Conservation (phyloP, 2,329 filamentous ascomycete genomes). For the Aureobasidium musti region DNA sequence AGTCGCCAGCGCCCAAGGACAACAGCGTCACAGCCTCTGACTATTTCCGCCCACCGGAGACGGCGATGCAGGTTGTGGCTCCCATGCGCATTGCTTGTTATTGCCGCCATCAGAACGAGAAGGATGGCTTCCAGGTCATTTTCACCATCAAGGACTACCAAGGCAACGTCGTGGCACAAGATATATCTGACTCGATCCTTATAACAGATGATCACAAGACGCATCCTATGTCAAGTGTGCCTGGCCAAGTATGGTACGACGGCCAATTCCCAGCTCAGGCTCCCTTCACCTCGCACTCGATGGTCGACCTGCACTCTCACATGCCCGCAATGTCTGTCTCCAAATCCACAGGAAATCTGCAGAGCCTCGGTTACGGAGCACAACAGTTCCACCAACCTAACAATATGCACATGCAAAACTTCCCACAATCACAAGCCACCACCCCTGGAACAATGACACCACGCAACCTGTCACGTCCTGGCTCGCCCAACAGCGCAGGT, state of each 20-base stretch:
- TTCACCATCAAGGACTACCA: slow-evolving; percentile 87
- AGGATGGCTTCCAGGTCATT: slow-evolving; percentile 87
- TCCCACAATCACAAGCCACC: slow-evolving; percentile 41
- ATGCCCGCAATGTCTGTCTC: slow-evolving; percentile 57
- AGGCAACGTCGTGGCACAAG: slow-evolving; percentile 77
- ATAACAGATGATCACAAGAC: slow-evolving; percentile 99
- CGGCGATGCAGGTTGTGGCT: slow-evolving; percentile 74
- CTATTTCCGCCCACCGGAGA: slow-evolving; percentile 48
- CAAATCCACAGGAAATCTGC: slow-evolving; percentile 65
- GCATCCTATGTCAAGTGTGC: slow-evolving; percentile 49
- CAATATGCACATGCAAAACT: slow-evolving; percentile 42
- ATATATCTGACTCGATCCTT: slow-evolving; percentile 85
- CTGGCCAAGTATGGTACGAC: slow-evolving; percentile 37
- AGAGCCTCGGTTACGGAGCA: slow-evolving; percentile 51
- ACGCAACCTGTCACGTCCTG: slow-evolving; percentile 68
- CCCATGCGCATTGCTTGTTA: slow-evolving; percentile 98
- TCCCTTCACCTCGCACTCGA: slow-evolving; percentile 43
- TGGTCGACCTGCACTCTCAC: slow-evolving; percentile 43
- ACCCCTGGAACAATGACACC: slow-evolving; percentile 56
- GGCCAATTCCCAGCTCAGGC: slow-evolving; percentile 37
- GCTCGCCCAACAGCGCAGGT: slow-evolving; percentile 60
- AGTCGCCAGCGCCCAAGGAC: slow-evolving; percentile 46
- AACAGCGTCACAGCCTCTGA: slow-evolving; percentile 32
- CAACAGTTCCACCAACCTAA: slow-evolving; percentile 40
- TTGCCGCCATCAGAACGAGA: slow-evolving; percentile 92